Conservation (phyloP, 2,329 filamentous ascomycete genomes). For the Sclerotinia subarctica region DNA sequence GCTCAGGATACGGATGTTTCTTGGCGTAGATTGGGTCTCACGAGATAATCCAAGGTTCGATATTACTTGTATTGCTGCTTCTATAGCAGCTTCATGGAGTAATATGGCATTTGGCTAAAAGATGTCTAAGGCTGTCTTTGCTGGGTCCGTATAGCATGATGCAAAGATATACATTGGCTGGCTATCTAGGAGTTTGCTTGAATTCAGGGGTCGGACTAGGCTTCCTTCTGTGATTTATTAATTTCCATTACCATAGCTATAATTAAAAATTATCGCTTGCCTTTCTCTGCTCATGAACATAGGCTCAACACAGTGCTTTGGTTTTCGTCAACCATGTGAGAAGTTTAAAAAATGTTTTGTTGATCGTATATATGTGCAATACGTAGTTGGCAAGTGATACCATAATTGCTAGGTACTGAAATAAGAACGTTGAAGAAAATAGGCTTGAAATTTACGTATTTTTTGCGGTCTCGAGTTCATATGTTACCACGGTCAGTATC, state of each 20-base stretch:
- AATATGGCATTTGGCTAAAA: neutral
- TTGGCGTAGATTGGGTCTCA: conserved; percentile 49
- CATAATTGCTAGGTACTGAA: neutral
- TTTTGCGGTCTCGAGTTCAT: neutral
- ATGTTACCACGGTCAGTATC: neutral
- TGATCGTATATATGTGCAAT: neutral
- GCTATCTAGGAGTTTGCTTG: neutral
- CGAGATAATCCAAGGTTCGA: conserved; percentile 30
- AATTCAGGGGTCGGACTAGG: neutral
- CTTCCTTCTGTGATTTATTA: neutral
- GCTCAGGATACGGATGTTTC: conserved; percentile 49
- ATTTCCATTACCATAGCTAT: neutral
- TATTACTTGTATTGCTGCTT: neutral
- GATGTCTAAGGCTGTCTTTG: neutral
- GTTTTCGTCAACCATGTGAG: neutral
- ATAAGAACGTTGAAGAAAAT: neutral
- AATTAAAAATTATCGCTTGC: neutral
- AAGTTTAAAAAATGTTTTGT: neutral
- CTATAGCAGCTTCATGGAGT: neutral
- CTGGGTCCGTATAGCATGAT: neutral
- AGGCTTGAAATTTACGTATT: neutral
- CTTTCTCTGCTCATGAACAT: neutral
- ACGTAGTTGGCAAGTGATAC: no score
- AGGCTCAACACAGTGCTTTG: no score
- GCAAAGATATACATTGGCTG: neutral